Evolutionary conservation across 495 filamentous ascomycete genomes (phyloP), one percentile per base, ranked within the genome.

Genomic region (Bryoglossum gracile): DNA sequence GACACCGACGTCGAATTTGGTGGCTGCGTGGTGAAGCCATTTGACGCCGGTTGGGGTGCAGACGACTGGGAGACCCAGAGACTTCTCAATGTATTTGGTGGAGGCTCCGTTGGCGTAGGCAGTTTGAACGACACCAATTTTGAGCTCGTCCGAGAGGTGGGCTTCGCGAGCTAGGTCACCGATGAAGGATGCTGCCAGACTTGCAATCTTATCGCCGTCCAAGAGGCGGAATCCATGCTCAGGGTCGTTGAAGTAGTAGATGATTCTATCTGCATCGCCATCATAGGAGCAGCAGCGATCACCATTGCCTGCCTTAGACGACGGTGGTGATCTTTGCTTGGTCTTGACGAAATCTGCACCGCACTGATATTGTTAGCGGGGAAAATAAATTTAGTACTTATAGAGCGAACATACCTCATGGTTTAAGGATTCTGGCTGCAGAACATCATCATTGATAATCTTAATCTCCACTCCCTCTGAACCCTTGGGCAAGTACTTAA

Each of bases 271-370:
- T 8, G 92, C 94, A 63, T 98, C 92, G 41, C 92, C 92, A 53
- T 98, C 92, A 24, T 95, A 70, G 13, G 91, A 96, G 59, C 85
- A 88, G 68, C 82, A 90, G n/a, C 94, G 81, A 46, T 86, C 82
- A n/a, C 84, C 76, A 1, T 72, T 68, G 18, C 72, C 71, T 24
- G 82, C 84, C 60, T 92, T 87, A 32, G 87, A 90, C 16, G 74
- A 82, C 21, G 87, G 86, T 13, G 94, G 92, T 51, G 87, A 84
- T 41, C 89, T 82, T 69, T 97, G 94, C 65, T 87, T 86, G 10
- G 92, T 97, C 66, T 98, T 98, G 51, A 98, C 94, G 51, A 82
- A 96, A 62, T 98, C 92, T 63, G 92, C 92, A 66, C 92, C 92
- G 59, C 88, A 95, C 86, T 94, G 49, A 13, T 54, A 44, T 23